Conservation (phyloP, 768 basidiomycete species). For the Guyanaporus albipodus region DNA sequence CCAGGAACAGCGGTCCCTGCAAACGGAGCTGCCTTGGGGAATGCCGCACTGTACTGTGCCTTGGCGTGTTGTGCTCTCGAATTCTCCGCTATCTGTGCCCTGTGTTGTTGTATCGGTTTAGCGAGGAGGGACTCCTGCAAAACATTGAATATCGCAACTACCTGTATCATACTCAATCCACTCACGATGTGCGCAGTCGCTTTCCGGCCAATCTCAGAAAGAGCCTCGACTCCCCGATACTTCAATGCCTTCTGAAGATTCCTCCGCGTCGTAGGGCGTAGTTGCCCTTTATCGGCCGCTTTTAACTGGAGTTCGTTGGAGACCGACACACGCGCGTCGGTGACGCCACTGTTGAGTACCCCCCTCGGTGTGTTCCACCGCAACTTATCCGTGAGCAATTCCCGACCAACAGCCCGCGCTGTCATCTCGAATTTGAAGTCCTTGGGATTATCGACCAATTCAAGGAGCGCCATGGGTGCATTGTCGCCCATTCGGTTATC, state of each 20-base stretch:
- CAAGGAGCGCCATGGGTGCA: slow-evolving; percentile 86
- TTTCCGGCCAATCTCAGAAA: slow-evolving; percentile 48
- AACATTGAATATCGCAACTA: slow-evolving; percentile 5
- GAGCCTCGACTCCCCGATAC: slow-evolving; percentile 48
- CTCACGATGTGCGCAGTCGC: slow-evolving; percentile 66
- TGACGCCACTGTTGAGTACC: slow-evolving; percentile 50
- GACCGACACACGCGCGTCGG: slow-evolving; percentile 44
- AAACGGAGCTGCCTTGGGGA: slow-evolving; percentile 24
- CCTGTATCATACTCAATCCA: slow-evolving; percentile 9
- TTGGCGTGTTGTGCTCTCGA: slow-evolving; percentile 30
- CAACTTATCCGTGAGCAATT: slow-evolving; percentile 60
- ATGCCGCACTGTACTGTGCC: slow-evolving; percentile 19
- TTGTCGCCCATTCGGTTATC: slow-evolving; percentile 91
- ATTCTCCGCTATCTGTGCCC: slow-evolving; percentile 35
- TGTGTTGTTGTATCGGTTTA: slow-evolving; percentile 51
- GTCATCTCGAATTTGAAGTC: slow-evolving; percentile 89
- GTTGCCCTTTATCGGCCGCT: slow-evolving; percentile 35
- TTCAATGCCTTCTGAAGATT: slow-evolving; percentile 72
- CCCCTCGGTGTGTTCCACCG: slow-evolving; percentile 39
- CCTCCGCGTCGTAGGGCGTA: slow-evolving; percentile 67
- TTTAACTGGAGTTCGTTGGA: slow-evolving; percentile 43
- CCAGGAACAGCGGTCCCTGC: slow-evolving; percentile 60
- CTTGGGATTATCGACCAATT: slow-evolving; percentile 90
- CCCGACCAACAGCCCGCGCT: slow-evolving; percentile 83
- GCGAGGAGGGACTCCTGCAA: slow-evolving; percentile 65